Conservation (phyloP, 495 filamentous ascomycete genomes). For the Penicillium arizonense region DNA sequence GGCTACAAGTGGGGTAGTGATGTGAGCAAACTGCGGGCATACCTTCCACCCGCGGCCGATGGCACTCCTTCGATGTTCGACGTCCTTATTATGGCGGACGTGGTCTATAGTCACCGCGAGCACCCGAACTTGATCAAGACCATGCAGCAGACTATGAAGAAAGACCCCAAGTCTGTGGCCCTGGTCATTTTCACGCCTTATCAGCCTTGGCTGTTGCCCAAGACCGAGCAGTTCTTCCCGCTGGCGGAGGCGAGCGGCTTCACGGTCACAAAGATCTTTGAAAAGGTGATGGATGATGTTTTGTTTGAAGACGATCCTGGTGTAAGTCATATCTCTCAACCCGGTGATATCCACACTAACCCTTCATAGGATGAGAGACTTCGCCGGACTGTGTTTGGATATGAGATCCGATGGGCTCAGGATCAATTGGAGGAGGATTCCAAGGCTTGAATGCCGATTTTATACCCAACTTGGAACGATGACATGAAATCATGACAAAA, state of each 20-base stretch:
- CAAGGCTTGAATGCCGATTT: conserved; percentile 14
- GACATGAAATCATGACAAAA: conserved; percentile 12
- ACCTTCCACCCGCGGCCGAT: conserved; percentile 35
- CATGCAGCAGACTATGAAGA: conserved; percentile 60
- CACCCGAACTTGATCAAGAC: conserved; percentile 73
- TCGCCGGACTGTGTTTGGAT: conserved; percentile 79
- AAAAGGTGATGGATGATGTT: conserved; percentile 76
- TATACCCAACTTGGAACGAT: conserved; percentile 23
- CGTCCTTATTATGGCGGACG: conserved; percentile 78
- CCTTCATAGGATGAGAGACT: conserved; percentile 60
- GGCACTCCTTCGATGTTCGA: conserved; percentile 57
- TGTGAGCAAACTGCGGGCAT: conserved; percentile 47
- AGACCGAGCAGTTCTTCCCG: conserved; percentile 85
- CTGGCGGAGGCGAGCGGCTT: conserved; percentile 66
- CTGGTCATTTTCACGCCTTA: conserved; percentile 93
- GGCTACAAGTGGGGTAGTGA: conserved; percentile 82
- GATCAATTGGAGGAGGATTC: conserved; percentile 24
- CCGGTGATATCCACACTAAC: conserved; percentile 7
- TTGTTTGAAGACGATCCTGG: conserved; percentile 89
- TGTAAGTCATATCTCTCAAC: conserved; percentile 35
- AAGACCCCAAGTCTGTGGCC: conserved; percentile 54
- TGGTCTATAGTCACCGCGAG: conserved; percentile 86
- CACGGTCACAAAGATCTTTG: conserved; percentile 70
- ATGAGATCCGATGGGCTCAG: conserved; percentile 52
- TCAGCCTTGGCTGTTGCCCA: conserved; percentile 80